Evolutionary conservation across 768 basidiomycete species (phyloP).

Genomic region (Cystobasidium onofrii): DNA sequence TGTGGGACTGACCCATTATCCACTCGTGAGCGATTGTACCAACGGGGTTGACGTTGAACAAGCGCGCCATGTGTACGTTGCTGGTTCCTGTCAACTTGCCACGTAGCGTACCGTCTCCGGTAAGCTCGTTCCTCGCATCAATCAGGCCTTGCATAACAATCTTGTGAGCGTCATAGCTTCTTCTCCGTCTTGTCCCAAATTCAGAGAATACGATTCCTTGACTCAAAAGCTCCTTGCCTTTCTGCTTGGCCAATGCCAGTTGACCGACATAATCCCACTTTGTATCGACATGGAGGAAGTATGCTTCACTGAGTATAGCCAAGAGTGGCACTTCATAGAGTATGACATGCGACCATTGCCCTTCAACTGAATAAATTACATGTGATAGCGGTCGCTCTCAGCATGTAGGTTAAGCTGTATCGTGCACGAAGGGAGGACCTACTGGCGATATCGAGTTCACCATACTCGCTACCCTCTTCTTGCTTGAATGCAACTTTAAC

Average conservation of each 20-base stretch:
- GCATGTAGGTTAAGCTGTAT: background rate
- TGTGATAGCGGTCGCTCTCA: background rate
- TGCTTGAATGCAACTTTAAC: conserved; percentile 53
- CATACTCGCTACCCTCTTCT: conserved; percentile 53
- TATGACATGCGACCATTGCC: conserved; percentile 51
- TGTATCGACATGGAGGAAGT: conserved; percentile 64
- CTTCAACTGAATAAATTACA: conserved; percentile 36
- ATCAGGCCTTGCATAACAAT: conserved; percentile 63
- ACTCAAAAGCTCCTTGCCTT: conserved; percentile 58
- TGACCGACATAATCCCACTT: conserved; percentile 84
- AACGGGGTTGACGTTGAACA: conserved; percentile 38
- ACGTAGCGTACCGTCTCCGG: conserved; percentile 41
- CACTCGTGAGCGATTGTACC: conserved; percentile 50
- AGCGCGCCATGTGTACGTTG: conserved; percentile 77
- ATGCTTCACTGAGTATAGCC: conserved; percentile 81
- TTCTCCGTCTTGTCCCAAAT: conserved; percentile 74
- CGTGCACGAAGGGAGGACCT: conserved; percentile 43
- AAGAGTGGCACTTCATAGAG: conserved; percentile 95
- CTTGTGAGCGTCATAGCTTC: conserved; percentile 68
- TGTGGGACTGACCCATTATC: conserved; percentile 43
- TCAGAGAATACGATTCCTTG: conserved; percentile 69
- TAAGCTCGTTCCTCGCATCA: conserved; percentile 55
- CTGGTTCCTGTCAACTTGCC: conserved; percentile 74
- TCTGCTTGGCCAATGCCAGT: conserved; percentile 65
- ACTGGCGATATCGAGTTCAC: conserved; percentile 64